Evolutionary conservation across 768 basidiomycete genomes (phyloP), one percentile per base, ranked within the genome.

Genomic region (Mycena capillaripes): DNA sequence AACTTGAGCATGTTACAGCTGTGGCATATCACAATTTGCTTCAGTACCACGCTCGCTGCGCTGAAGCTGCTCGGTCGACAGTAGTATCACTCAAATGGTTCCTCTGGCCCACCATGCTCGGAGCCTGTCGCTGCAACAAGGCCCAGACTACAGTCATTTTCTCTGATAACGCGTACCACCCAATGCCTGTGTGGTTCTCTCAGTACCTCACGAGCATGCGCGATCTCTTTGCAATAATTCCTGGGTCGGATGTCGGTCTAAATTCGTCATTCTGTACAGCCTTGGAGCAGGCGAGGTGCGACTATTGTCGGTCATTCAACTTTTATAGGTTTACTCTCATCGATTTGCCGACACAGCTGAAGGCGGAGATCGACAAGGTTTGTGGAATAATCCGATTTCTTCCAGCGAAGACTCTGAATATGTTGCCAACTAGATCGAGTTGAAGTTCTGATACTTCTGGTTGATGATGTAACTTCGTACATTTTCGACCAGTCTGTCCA

Each of bases 21-120:
- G 10, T 48, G 2, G 69, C 61, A 50, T 70, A 63, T 42, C 69
- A 70, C 62, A 50, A 65, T 50, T 23, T 63, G 23, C 52, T 63
- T 8, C 69, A 70, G 9, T 70, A 70, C 44, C 69, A 70, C 21
- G 29, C 9, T 59, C 44, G 17, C 2, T 70, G 69, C 46, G 69
- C 30, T 10, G 21, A 21, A 36, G 62, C 62, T 23, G 55, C 62
- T 4, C 59, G 23, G 34, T 21, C 17, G 58, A 55, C 52, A 53
- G 27, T 58, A 1, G 19, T 42, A 53, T 17, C 19, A 23, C 25
- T 56, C 27, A 34, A 32, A 17, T 67, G 55, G 66, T 40, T 42
- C 53, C 29, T 32, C 21, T 55, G 29, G 55, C 30, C 52, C 53
- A 42, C 65, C n/a, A 42, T n/a, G n/a, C n/a, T n/a, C n/a, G n/a